These are phyloP conservation scores for Coprinellus micaceus DNA, from an alignment of 768 basidiomycete species.

Conservation along the genomic window DNA sequence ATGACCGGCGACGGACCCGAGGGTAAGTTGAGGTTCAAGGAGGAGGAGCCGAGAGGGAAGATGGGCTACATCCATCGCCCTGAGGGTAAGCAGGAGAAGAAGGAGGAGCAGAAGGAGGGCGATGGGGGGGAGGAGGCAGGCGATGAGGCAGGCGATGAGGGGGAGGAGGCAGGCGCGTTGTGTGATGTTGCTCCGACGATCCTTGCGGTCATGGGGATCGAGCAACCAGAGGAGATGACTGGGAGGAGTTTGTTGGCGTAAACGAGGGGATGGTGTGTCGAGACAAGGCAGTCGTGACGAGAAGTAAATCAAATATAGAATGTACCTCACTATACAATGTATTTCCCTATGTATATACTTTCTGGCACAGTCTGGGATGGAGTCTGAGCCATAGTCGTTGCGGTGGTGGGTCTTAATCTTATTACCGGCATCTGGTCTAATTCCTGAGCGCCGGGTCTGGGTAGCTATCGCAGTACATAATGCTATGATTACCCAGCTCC, in stretches of 20 bases:
- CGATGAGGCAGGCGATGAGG: constrained; percentile 33
- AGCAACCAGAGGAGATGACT: constrained; percentile 3
- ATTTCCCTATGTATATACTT: too few relatives aligned
- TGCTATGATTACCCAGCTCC: too few relatives aligned
- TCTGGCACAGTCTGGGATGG: too few relatives aligned
- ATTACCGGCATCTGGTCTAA: too few relatives aligned
- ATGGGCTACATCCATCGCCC: constrained; percentile 9
- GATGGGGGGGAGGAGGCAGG: too few relatives aligned
- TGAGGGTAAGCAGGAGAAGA: constrained; percentile 37
- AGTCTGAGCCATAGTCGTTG: too few relatives aligned
- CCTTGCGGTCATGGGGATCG: constrained; percentile 61
- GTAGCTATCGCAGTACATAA: too few relatives aligned
- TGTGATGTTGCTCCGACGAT: constrained; percentile 92
- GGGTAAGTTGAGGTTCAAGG: constrained; percentile 55
- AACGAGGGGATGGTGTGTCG: background rate
- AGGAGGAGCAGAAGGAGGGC: constrained; percentile 48
- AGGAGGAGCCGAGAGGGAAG: constrained; percentile 49
- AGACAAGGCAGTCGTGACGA: background rate
- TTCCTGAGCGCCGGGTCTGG: too few relatives aligned
- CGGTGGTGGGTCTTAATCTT: too few relatives aligned
- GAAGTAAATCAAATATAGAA: too few relatives aligned
- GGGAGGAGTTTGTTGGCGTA: constrained; percentile 7
- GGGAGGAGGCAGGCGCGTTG: constrained; percentile 68
- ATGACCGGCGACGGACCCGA: constrained; percentile 51
- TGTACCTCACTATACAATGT: too few relatives aligned